Base-by-base conservation (phyloP, 1,284 basidiomycete species). In the Hemileia vastatrix region DNA sequence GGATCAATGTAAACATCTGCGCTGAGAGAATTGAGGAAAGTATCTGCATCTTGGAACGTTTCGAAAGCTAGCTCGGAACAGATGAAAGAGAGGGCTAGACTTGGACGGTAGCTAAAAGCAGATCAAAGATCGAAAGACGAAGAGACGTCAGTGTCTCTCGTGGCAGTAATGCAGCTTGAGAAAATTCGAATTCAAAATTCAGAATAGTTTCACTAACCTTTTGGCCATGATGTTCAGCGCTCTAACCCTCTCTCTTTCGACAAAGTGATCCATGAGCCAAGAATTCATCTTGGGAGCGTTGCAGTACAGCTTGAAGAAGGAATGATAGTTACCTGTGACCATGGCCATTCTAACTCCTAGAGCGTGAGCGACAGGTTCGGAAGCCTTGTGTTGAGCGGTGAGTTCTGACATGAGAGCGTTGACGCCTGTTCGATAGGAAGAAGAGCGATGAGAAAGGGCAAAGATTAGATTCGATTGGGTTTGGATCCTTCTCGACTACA, bases 251-350 rank as follows among this genome's bases (percentile, higher is more conserved):
- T 73, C 73, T n/a, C 72, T 69, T 51, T 75, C 73, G 31, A 73
- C 65, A 60, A 75, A 75, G 61, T 75, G 73, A 58, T 72, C 70
- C 71, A 75, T 73, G 55, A 75, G 66, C 63, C 70, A 72, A 21
- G 68, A 69, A 40, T 72, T 73, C 72, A 73, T 72, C 64, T 75
- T 74, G 56, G 73, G 73, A 33, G 72, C 71, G 60, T 70, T 65
- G 47, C 63, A 48, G 55, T 73, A 75, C 8, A 75, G 67, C 57
- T 54, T 31, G 54, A 75, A 75, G 45, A 75, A 72, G 13, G 57
- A 53, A 62, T 73, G 72, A 62, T 71, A 74, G 67, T 75, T 74
- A 36, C 71, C 72, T 2, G 68, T 70, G n/a, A 70, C 69, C 50
- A 75, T 52, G 11, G 72, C 69, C 0, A 67, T 53, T 18, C 73